These are phyloP conservation scores for Chamaecyparis obtusa DNA, from an alignment of 75 land plant genomes.

Conservation along the genomic window DNA sequence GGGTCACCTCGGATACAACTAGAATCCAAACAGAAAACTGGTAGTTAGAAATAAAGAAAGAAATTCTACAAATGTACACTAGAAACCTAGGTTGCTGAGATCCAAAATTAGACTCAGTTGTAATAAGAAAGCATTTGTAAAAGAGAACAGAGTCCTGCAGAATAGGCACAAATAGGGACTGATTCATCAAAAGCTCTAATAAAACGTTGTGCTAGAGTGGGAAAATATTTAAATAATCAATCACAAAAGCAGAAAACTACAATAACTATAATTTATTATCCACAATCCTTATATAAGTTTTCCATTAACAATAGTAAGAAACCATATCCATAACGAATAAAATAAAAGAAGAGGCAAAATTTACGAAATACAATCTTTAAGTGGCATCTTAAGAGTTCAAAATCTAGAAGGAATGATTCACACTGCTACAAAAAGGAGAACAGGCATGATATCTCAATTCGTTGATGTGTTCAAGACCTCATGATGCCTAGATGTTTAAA, in stretches of 20 bases:
- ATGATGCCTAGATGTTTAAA: not conserved
- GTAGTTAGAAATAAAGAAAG: not conserved
- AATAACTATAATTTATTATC: not conserved
- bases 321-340: not conserved
- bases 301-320: not conserved
- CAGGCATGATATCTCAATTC: not conserved
- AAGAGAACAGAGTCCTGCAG: not conserved
- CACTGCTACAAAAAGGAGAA: not conserved
- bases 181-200: no score
- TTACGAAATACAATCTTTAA: not conserved
- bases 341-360: not conserved
- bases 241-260: not conserved
- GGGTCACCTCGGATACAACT: constrained; percentile 96
- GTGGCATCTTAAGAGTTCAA: not conserved
- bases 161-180: not conserved
- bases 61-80: not conserved
- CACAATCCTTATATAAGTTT: not conserved
- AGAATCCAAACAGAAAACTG: constrained; percentile 21
- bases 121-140: not conserved
- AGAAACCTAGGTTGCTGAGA: not conserved
- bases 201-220: no score
- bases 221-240: not conserved
- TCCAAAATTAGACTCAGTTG: not conserved
- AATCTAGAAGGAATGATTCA: no score
- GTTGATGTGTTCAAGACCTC: not conserved